phyloP scores from a whole-genome alignment of 2,329 filamentous ascomycete genomes.

The Claviceps sp. region DNA sequence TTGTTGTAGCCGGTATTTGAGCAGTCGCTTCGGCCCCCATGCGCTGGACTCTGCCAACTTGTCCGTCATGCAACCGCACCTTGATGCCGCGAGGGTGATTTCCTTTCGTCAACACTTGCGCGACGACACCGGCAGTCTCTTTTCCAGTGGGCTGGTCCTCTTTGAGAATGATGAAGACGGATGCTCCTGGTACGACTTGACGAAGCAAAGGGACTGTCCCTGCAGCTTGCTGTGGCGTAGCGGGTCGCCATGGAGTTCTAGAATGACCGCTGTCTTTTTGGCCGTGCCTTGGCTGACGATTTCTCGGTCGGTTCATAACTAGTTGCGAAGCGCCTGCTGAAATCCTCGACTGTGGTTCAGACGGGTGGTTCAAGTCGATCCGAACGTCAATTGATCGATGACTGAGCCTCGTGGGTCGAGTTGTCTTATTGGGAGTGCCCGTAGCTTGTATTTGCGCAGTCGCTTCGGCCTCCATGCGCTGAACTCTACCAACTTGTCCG shows the following conservation, averaged over 20 bases:
- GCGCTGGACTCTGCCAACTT: slow-evolving; percentile 60
- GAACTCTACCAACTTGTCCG: slow-evolving; percentile 62
- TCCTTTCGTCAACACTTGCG: slow-evolving; percentile 55
- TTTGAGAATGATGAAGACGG: slow-evolving; percentile 63
- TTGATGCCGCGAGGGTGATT: slow-evolving; percentile 72
- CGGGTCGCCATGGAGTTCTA: slow-evolving; percentile 9
- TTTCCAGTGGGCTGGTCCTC: slow-evolving; percentile 61
- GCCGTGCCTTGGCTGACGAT: slow-evolving; percentile 17
- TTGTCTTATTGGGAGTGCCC: slow-evolving; percentile 1
- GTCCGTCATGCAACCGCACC: slow-evolving; percentile 56
- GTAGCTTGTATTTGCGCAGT: slow-evolving; percentile 1
- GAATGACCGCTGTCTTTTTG: not conserved
- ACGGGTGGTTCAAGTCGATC: slow-evolving; percentile 21
- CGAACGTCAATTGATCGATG: slow-evolving; percentile 22
- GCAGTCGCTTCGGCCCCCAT: slow-evolving; percentile 25
- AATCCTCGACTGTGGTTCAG: no score
- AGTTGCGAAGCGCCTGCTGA: slow-evolving; percentile 19
- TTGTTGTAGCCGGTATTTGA: slow-evolving; percentile 2
- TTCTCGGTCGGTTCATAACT: slow-evolving; percentile 21
- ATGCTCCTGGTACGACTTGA: slow-evolving; percentile 45
- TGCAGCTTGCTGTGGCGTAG: slow-evolving; percentile 21
- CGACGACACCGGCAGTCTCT: slow-evolving; percentile 53
- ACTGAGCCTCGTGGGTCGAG: slow-evolving; percentile 14
- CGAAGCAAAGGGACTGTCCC: slow-evolving; percentile 31
- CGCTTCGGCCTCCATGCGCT: slow-evolving; percentile 35